These are phyloP conservation scores for Kodamaea laetipori DNA, from an alignment of 805 yeast genomes.

Conservation along the genomic window DNA sequence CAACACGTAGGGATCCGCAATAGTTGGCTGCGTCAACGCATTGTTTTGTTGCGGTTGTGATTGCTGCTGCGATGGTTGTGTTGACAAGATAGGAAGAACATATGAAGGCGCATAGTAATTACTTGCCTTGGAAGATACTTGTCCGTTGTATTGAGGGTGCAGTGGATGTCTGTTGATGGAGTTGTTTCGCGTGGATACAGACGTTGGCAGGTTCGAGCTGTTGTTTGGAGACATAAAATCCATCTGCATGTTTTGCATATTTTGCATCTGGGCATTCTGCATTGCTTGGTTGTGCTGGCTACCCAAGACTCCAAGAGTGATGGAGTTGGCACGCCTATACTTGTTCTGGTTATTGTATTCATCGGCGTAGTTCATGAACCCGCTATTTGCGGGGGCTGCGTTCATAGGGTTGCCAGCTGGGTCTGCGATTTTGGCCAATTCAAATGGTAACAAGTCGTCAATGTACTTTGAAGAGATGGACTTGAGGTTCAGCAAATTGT, in stretches of 20 bases:
- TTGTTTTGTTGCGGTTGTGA: not conserved
- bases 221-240: constrained; percentile 7
- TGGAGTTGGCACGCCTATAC: constrained; percentile 21
- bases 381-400: constrained; percentile 1
- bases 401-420: not conserved
- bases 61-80: constrained; percentile 6
- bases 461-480: constrained; percentile 19
- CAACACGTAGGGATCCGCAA: constrained; percentile 12
- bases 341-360: constrained; percentile 10
- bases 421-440: constrained; percentile 8
- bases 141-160: constrained; percentile 7
- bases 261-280: not conserved
- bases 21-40: not conserved
- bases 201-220: constrained; percentile 6
- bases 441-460: constrained; percentile 15
- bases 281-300: not conserved
- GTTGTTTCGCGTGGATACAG: constrained; percentile 8
- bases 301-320: constrained; percentile 20
- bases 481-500: constrained; percentile 19
- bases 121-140: constrained; percentile 1
- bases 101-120: constrained; percentile 9
- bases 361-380: constrained; percentile 14
- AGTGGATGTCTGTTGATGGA: constrained; percentile 7
- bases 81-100: constrained; percentile 6
- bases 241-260: constrained; percentile 1